These are phyloP conservation scores for Glutinoglossum americanum DNA, from an alignment of 495 filamentous ascomycete genomes.

Conservation along the genomic window DNA sequence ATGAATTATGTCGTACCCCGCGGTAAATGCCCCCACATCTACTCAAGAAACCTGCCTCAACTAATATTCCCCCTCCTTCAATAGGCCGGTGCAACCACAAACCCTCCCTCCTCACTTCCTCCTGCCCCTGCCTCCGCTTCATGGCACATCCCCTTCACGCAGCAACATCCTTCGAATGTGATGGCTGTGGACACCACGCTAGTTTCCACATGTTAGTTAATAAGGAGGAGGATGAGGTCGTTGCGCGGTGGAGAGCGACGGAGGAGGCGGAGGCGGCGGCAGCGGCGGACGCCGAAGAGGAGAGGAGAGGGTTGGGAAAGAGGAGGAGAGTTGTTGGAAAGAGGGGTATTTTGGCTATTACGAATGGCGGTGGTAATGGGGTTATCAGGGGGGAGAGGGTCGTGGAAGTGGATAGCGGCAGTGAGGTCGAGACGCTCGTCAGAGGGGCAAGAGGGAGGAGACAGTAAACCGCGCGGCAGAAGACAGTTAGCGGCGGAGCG, in stretches of 20 bases:
- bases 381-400: too few relatives aligned
- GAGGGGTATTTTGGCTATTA: too few relatives aligned
- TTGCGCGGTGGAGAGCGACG: conserved; percentile 21
- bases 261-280: conserved; percentile 13
- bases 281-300: background rate
- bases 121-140: conserved; percentile 32
- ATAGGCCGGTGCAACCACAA: conserved; percentile 24
- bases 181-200: conserved; percentile 33
- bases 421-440: too few relatives aligned
- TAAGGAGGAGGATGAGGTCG: conserved; percentile 23
- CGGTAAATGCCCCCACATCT: background rate
- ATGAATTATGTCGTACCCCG: background rate
- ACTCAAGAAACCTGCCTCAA: background rate
- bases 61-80: conserved; percentile 7
- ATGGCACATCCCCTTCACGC: conserved; percentile 36
- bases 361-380: too few relatives aligned
- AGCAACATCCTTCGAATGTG: conserved; percentile 28
- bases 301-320: conserved; percentile 2
- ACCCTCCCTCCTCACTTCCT: conserved; percentile 19
- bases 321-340: background rate
- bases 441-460: too few relatives aligned
- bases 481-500: too few relatives aligned
- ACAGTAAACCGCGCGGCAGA: too few relatives aligned
- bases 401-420: too few relatives aligned
- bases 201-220: conserved; percentile 31